These are phyloP conservation scores for Cyathus striatus DNA, from an alignment of 768 basidiomycete genomes.

Conservation along the genomic window DNA sequence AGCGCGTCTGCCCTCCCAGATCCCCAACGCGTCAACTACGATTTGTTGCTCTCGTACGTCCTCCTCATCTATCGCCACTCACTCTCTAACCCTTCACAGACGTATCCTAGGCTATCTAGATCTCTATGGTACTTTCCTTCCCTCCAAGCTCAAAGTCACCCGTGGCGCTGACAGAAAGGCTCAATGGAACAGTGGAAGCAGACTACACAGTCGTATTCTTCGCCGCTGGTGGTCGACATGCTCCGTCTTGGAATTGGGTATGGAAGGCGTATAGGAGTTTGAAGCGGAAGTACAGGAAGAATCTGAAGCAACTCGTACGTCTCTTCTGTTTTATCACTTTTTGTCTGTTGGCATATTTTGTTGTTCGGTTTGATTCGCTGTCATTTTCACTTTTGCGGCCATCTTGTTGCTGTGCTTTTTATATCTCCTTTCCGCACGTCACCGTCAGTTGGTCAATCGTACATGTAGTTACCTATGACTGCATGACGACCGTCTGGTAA, in stretches of 20 bases:
- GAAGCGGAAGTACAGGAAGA: slow-evolving; percentile 82
- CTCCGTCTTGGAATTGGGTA: slow-evolving; percentile 85
- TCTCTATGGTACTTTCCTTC: slow-evolving; percentile 56
- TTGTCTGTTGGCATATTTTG: too few species aligned
- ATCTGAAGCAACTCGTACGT: slow-evolving; percentile 75
- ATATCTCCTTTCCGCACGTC: too few species aligned
- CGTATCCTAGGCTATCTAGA: slow-evolving; percentile 76
- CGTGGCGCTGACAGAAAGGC: too few species aligned
- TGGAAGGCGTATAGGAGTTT: slow-evolving; percentile 86
- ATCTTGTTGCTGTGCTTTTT: too few species aligned
- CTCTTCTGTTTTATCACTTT: too few species aligned
- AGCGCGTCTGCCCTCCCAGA: slow-evolving; percentile 82
- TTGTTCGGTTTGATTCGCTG: too few species aligned
- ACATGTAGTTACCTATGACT: too few species aligned
- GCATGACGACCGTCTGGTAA: too few species aligned
- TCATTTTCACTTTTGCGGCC: too few species aligned
- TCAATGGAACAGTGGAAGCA: slow-evolving; percentile 73
- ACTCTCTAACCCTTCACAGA: slow-evolving; percentile 29
- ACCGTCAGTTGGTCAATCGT: too few species aligned
- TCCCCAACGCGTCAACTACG: slow-evolving; percentile 71
- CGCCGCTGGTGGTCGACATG: slow-evolving; percentile 69
- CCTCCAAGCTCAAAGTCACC: too few species aligned
- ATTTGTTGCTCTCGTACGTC: slow-evolving; percentile 66
- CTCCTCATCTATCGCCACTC: slow-evolving; percentile 1
- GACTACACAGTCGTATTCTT: slow-evolving; percentile 89